phyloP scores from a whole-genome alignment of 208 protist genomes.

The Eutreptiella sp. region DNA sequence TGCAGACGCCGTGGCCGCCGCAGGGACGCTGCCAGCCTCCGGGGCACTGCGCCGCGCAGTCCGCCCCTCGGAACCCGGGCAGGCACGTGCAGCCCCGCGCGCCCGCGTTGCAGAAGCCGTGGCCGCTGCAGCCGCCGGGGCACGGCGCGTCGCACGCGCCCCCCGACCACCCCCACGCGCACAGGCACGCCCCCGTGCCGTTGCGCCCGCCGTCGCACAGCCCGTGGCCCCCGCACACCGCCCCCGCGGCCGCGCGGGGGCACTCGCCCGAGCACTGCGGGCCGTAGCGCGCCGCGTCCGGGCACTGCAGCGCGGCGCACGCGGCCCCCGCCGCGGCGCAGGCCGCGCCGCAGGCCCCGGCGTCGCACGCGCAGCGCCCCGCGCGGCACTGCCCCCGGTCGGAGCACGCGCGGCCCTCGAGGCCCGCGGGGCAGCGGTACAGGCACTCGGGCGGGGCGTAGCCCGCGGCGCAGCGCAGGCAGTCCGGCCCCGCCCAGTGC shows the following conservation, averaged over 20 bases:
- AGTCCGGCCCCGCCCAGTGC: not conserved
- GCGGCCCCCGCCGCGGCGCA: not conserved
- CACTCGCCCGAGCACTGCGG: slow-evolving; percentile 20
- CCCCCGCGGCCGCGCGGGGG: not conserved
- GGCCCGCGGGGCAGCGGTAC: not conserved
- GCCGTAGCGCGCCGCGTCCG: slow-evolving; percentile 13
- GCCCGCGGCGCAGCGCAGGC: not conserved
- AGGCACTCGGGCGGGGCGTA: not conserved
- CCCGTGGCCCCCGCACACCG: slow-evolving; percentile 10
- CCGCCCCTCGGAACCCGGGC: not conserved
- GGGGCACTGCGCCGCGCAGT: no score
- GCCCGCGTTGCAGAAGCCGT: not conserved
- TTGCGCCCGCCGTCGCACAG: slow-evolving; percentile 3
- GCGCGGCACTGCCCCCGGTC: not conserved
- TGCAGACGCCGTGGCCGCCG: slow-evolving; percentile 19
- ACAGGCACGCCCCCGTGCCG: slow-evolving; percentile 25
- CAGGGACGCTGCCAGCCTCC: slow-evolving; percentile 19
- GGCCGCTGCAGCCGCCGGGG: slow-evolving; percentile 7
- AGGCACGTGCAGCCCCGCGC: not conserved
- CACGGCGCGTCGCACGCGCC: slow-evolving; percentile 17
- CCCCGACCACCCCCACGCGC: slow-evolving; percentile 24
- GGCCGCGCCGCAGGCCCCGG: not conserved
- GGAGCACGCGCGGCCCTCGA: not conserved
- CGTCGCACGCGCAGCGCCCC: not conserved
- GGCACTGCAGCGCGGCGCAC: no score